These are phyloP conservation scores for Rubroboletus pulcherrimus DNA, from an alignment of 768 basidiomycete genomes.

Conservation along the genomic window DNA sequence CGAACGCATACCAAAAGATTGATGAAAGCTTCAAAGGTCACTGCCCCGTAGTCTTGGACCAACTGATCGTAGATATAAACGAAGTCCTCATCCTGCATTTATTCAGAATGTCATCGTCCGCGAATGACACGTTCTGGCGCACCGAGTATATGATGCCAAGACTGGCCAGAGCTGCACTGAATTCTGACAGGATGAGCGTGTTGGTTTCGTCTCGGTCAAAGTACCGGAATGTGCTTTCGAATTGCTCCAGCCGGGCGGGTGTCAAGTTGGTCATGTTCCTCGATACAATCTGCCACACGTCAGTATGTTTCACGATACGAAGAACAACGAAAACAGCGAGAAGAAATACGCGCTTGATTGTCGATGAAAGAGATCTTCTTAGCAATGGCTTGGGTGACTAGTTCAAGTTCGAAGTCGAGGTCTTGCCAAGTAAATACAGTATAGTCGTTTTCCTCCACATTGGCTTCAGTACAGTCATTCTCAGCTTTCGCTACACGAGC, in stretches of 20 bases:
- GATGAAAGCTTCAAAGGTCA: conserved; percentile 92
- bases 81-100: conserved; percentile 76
- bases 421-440: conserved; percentile 88
- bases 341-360: conserved; percentile 66
- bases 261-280: conserved; percentile 92
- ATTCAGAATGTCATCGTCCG: not conserved
- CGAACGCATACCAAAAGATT: conserved; percentile 69
- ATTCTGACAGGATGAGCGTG: conserved; percentile 77
- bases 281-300: conserved; percentile 72
- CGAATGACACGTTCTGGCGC: conserved; percentile 16
- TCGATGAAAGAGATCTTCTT: conserved; percentile 96
- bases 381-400: conserved; percentile 72
- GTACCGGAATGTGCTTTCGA: conserved; percentile 95
- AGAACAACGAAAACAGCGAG: not conserved
- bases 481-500: conserved; percentile 60
- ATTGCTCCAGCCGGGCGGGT: conserved; percentile 93
- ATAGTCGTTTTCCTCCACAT: conserved; percentile 96
- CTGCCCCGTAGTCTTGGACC: conserved; percentile 75
- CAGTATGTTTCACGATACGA: conserved; percentile 3
- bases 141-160: conserved; percentile 91
- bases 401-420: conserved; percentile 82
- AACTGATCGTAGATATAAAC: conserved; percentile 79
- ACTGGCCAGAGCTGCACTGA: conserved; percentile 92
- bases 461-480: conserved; percentile 74
- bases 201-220: conserved; percentile 94